phyloP scores from a whole-genome alignment of 305 asterid species.

The Withania somnifera region DNA sequence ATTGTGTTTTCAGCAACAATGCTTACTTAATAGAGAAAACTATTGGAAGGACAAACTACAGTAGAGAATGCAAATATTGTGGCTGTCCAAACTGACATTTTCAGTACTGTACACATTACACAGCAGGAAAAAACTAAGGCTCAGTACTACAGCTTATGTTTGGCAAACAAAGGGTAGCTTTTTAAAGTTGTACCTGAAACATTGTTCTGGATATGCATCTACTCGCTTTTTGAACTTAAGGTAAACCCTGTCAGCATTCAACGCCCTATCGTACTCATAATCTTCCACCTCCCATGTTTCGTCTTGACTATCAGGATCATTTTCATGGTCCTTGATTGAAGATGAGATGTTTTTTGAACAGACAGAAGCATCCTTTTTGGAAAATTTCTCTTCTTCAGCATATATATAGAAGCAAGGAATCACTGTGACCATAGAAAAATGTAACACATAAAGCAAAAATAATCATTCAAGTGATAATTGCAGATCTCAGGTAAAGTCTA shows the following conservation, averaged over 20 bases:
- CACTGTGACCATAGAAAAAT: slow-evolving; percentile 34
- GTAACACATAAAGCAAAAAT: background rate
- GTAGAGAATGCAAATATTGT: background rate
- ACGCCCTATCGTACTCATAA: slow-evolving; percentile 73
- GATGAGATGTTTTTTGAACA: slow-evolving; percentile 18
- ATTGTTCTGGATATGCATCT: slow-evolving; percentile 73
- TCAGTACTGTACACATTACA: background rate
- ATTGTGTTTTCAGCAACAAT: background rate
- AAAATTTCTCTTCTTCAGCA: slow-evolving; percentile 47
- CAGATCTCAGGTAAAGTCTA: background rate
- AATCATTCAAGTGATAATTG: background rate
- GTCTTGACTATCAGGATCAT: slow-evolving; percentile 23
- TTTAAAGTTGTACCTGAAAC: slow-evolving; percentile 52
- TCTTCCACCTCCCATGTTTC: slow-evolving; percentile 68
- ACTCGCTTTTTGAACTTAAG: slow-evolving; percentile 84
- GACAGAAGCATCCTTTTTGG: slow-evolving; percentile 21
- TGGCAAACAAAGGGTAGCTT: background rate
- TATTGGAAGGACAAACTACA: background rate
- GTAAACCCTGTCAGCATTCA: slow-evolving; percentile 72
- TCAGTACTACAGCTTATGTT: background rate
- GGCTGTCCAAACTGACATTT: background rate
- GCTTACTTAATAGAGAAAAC: background rate
- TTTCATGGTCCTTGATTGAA: slow-evolving; percentile 26
- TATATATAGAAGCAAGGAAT: slow-evolving; percentile 77
- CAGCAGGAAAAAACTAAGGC: background rate